Conservation (phyloP, 768 basidiomycete species). For the Lactarius trivialis region DNA sequence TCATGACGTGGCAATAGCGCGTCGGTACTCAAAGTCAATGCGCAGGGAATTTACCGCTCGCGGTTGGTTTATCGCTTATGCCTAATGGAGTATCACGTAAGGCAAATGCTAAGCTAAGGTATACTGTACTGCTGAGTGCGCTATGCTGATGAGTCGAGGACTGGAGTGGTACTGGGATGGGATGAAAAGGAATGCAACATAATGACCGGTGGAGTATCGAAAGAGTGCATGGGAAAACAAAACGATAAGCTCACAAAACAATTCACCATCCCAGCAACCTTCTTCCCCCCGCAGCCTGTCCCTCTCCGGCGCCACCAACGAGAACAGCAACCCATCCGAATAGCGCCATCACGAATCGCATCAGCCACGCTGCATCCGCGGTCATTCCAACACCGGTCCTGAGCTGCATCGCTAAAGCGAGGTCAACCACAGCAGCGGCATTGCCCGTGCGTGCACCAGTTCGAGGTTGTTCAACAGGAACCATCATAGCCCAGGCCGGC, state of each 20-base stretch:
- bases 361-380: constrained; percentile 73
- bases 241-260: neutral
- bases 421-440: constrained; percentile 43
- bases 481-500: constrained; percentile 14
- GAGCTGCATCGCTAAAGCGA: constrained; percentile 73
- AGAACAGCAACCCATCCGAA: constrained; percentile 72
- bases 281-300: constrained; percentile 5
- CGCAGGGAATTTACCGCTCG: neutral
- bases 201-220: neutral
- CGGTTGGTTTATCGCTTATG: neutral
- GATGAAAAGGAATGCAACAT: constrained; percentile 3
- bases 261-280: constrained; percentile 9
- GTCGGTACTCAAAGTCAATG: neutral
- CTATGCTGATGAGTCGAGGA: neutral
- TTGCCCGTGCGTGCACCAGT: constrained; percentile 32
- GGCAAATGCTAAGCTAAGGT: neutral
- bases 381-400: constrained; percentile 63
- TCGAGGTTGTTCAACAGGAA: constrained; percentile 18
- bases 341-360: constrained; percentile 71
- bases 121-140: neutral
- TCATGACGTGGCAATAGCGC: constrained; percentile 34
- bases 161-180: neutral
- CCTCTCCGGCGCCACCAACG: constrained; percentile 24
- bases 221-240: constrained; percentile 1
- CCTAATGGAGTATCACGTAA: constrained; percentile 4